These are phyloP conservation scores for Trichosporon sp. DNA, from an alignment of 1,284 basidiomycete species.

Conservation along the genomic window DNA sequence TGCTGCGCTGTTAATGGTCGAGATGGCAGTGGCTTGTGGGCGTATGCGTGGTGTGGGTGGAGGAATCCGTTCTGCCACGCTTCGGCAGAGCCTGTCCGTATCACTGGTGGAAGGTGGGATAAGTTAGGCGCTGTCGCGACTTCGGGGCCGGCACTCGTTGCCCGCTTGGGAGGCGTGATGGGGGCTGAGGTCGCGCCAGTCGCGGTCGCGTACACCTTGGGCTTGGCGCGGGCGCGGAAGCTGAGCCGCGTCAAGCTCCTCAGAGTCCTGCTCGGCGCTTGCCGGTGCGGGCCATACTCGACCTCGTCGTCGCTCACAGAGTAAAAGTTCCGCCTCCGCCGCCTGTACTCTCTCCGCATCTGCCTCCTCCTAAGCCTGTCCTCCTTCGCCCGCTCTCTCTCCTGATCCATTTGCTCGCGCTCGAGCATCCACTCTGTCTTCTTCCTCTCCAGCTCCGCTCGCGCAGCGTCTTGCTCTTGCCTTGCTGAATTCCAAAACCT, in stretches of 20 bases:
- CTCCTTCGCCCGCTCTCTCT: background rate
- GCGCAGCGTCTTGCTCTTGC: background rate
- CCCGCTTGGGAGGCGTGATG: background rate
- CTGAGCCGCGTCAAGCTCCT: background rate
- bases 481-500: background rate
- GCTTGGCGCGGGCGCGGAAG: background rate
- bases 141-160: background rate
- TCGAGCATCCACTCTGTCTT: background rate
- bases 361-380: background rate
- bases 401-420: background rate
- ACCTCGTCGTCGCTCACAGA: background rate
- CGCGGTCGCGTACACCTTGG: background rate
- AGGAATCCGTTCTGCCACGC: background rate
- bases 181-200: background rate
- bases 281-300: background rate
- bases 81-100: background rate
- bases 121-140: background rate
- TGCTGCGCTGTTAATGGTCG: too few species aligned
- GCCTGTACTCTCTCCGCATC: background rate
- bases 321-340: background rate
- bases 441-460: background rate
- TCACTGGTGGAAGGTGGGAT: background rate
- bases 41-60: background rate
- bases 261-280: background rate
- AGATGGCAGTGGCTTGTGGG: background rate